Base-by-base conservation (phyloP, 2,329 filamentous ascomycete species). In the Aspergillus luchuensis region DNA sequence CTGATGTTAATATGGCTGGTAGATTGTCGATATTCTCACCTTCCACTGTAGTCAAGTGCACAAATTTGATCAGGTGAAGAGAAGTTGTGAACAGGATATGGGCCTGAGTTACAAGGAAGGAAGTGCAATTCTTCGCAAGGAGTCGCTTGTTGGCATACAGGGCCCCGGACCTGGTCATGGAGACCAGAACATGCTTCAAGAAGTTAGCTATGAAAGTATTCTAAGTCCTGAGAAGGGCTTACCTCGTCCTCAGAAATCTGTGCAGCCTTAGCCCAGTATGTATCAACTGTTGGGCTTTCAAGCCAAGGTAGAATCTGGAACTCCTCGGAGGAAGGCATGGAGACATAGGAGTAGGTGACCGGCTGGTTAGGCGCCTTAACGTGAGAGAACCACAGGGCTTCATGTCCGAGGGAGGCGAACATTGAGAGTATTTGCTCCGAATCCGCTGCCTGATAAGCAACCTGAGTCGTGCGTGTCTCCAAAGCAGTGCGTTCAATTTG, bases 51-150 rank as follows among this genome's bases (percentile, higher is more conserved):
- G 86, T 83, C 52, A 98, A 79, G 74, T 99, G 94, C 13, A 97
- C 89, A 75, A 97, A 97, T 76, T 99, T 99, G 64, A 99, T 82
- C 3, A 97, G 82, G 74, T 98, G 93, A 65, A 92, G 92, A 61
- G 89, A 92, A 0, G 95, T 99, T 0, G 95, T 99, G 71, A 94
- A 92, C 60, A 98, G 87, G 13, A 99, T 81, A 79, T 98, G 94
- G 19, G 87, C 86, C 0, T 88, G 82, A 0, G 94, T 97, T 25
- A 93, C 79, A 5, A 92, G 74, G 69, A 97, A 98, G 0, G 95
- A 99, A 0, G 94, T 98, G 76, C 92, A 97, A 68, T 95, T 96
- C 74, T 91, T 92, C 13, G 89, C 86, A 48, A 97, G 79, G 5
- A 90, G 80, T 15, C 84, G 86, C 3, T 88, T 87, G 71, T 93